Base-by-base conservation (phyloP, 1,284 basidiomycete species). In the Puccinia polysora region DNA sequence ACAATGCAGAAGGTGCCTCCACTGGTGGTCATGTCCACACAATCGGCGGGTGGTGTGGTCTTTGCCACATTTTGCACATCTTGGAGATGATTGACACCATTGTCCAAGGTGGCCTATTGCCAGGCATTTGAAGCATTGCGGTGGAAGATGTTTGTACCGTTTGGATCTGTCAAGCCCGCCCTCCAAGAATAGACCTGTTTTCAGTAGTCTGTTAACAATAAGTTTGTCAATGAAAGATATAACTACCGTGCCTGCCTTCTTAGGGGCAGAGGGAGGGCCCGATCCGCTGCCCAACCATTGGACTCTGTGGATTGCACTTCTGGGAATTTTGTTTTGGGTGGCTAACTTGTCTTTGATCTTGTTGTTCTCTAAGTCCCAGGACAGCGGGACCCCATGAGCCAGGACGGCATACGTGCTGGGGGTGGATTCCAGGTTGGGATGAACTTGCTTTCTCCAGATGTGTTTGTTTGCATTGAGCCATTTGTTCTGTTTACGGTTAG, bases 121-220 rank as follows among this genome's bases (percentile, higher is more conserved):
- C 58, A 40, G 18, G 20, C 58, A 60, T 25, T 45, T 60, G 23
- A 60, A 60, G 20, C 58, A 60, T 43, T 60, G 58, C 18, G 36
- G 58, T 5, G 36, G 36, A 4, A 25, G n/a, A 10, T 14, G 14
- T 20, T 40, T 60, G 18, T 40, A 60, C 2, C 40, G 4, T 12
- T 40, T 30, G 18, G 28, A 7, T 43, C 58, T 38, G 36, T 43
- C 10, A 12, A 4, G 6, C 18, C 15, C 5, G 20, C 23, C 34
- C 25, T 5, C 8, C 23, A 60, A 40, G 32, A 12, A 60, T 10
- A 60, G 12, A 5, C 6, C 36, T 20, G 40, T 25, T 28, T 23
- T 40, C 8, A 60, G 18, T n/a, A 40, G 2, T n/a, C 23, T 36
- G 6, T 60, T 38, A n/a, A 20, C 40, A 23, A 60, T 2, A 2